Conservation (phyloP, 2,329 filamentous ascomycete species). For the Fusarium circinatum region DNA sequence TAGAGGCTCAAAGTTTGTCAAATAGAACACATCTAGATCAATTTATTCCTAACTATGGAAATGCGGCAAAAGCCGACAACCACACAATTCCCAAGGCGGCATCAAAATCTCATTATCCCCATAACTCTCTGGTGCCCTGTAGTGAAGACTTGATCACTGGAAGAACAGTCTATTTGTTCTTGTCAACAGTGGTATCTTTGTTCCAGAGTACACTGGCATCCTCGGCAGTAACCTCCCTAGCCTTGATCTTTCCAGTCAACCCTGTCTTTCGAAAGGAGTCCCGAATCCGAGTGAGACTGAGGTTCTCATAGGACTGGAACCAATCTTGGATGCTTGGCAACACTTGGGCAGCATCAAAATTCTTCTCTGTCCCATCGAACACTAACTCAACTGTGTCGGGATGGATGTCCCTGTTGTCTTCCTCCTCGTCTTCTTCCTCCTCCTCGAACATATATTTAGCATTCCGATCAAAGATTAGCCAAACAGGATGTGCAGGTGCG, state of each 20-base stretch:
- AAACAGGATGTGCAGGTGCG: background rate
- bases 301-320: fast-evolving
- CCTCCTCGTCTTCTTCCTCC: too few relatives aligned
- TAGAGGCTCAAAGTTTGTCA: too few relatives aligned
- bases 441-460: too few relatives aligned
- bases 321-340: background rate
- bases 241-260: background rate
- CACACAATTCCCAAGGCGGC: fast-evolving
- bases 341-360: background rate
- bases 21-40: background rate
- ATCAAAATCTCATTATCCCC: background rate
- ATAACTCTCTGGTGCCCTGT: background rate
- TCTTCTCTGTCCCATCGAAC: background rate
- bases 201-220: background rate
- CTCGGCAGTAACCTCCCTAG: background rate
- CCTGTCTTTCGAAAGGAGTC: background rate
- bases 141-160: background rate
- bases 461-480: background rate
- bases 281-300: background rate
- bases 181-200: background rate
- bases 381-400: background rate
- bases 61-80: background rate
- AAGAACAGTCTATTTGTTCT: background rate
- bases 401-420: background rate
- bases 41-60: background rate